Conservation (phyloP, 2,329 filamentous ascomycete genomes). For the Paecilomyces variotii region DNA sequence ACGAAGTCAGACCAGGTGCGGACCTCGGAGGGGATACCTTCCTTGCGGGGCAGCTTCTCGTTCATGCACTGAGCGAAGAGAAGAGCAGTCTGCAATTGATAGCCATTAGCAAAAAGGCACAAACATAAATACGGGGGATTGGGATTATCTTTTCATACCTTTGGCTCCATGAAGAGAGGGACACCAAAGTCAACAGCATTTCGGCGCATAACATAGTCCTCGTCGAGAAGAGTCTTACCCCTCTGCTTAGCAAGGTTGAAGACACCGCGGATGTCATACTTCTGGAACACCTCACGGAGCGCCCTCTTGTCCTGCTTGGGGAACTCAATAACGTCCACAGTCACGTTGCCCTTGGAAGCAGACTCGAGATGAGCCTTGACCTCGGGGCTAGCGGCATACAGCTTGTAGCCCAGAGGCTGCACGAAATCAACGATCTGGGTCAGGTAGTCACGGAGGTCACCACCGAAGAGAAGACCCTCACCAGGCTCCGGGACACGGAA, state of each 20-base stretch:
- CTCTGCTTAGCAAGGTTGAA: constrained; percentile 87
- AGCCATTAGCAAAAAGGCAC: not conserved
- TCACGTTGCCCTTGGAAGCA: constrained; percentile 56
- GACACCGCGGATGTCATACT: constrained; percentile 89
- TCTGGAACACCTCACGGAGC: constrained; percentile 88
- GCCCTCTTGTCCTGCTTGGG: constrained; percentile 93
- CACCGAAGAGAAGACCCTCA: constrained; percentile 90
- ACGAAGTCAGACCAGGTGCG: constrained; percentile 94
- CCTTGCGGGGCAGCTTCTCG: constrained; percentile 82
- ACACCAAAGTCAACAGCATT: constrained; percentile 98
- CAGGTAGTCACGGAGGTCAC: constrained; percentile 65
- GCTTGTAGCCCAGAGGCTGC: constrained; percentile 83
- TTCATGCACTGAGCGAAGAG: constrained; percentile 96
- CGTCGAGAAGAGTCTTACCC: constrained; percentile 76
- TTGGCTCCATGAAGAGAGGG: constrained; percentile 95
- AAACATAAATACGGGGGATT: not conserved
- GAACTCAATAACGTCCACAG: constrained; percentile 89
- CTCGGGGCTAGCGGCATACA: constrained; percentile 73
- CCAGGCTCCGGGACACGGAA: constrained; percentile 93
- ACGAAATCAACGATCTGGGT: constrained; percentile 78
- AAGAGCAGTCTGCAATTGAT: constrained; percentile 67
- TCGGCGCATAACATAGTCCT: constrained; percentile 96
- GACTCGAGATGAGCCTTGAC: constrained; percentile 80
- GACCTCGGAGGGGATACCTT: constrained; percentile 86
- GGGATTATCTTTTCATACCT: constrained; percentile 53